Conservation (phyloP, 345 rosid species). For the Eucalyptus decipiens region DNA sequence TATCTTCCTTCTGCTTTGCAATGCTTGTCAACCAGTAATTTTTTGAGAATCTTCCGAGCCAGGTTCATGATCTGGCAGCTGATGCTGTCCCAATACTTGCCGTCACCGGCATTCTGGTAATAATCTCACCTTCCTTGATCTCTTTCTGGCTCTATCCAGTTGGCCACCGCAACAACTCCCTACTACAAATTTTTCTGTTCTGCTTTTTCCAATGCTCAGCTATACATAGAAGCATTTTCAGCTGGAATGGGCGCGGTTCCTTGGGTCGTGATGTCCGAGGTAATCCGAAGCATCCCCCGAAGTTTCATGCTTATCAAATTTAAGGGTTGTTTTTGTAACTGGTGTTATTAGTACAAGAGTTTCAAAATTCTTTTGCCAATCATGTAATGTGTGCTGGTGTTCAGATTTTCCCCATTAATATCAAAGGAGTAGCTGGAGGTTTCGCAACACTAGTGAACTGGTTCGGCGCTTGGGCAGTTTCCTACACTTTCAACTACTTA, state of each 20-base stretch:
- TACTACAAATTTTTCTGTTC: not conserved
- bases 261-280: slow-evolving; percentile 98
- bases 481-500: slow-evolving; percentile 87
- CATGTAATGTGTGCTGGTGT: not conserved
- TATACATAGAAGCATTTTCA: slow-evolving; percentile 72
- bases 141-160: not conserved
- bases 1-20: not conserved
- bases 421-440: slow-evolving; percentile 89
- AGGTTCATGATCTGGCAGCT: slow-evolving; percentile 57
- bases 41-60: not conserved
- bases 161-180: not conserved
- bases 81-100: slow-evolving; percentile 57
- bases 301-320: not conserved
- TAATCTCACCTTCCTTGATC: not conserved
- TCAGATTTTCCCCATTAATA: slow-evolving; percentile 87
- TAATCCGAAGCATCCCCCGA: slow-evolving; percentile 1
- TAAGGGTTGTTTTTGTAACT: not conserved
- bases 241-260: slow-evolving; percentile 98
- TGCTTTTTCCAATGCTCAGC: slow-evolving; percentile 20
- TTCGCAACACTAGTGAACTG: slow-evolving; percentile 85
- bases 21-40: not conserved
- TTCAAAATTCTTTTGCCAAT: not conserved
- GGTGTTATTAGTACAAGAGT: not conserved
- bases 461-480: slow-evolving; percentile 89
- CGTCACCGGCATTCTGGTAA: slow-evolving; percentile 77